phyloP scores from a whole-genome alignment of 441 rosid genomes.

The Pelargonium hybrid region DNA sequence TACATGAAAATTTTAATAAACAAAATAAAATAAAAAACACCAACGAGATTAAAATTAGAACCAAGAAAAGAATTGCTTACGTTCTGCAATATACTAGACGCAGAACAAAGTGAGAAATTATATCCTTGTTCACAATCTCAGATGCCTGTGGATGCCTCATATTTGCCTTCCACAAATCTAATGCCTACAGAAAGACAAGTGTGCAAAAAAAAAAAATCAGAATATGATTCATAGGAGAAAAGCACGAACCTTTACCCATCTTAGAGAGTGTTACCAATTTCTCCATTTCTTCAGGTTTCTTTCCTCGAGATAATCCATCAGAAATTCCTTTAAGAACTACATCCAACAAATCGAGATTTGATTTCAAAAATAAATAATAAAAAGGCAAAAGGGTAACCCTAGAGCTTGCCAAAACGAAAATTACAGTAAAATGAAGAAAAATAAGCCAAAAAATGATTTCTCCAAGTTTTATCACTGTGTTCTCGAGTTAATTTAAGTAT shows the following conservation, averaged over 20 bases:
- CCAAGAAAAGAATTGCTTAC: slow-evolving; percentile 25
- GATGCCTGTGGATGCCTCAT: slow-evolving; percentile 48
- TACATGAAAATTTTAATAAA: not conserved
- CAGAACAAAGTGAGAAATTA: slow-evolving; percentile 73
- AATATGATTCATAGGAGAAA: not conserved
- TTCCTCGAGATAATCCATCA: slow-evolving; percentile 39
- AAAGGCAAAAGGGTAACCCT: not conserved
- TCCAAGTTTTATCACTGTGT: not conserved
- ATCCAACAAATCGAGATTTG: not conserved
- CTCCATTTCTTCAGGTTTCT: slow-evolving; percentile 6
- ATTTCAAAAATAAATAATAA: not conserved
- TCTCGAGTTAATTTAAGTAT: not conserved
- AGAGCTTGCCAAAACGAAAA: not conserved
- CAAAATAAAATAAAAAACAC: not conserved
- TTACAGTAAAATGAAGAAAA: not conserved
- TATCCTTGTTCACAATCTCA: slow-evolving; percentile 51
- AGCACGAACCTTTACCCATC: not conserved
- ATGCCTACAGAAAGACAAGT: slow-evolving; percentile 25
- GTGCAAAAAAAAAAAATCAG: not conserved
- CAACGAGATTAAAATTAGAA: not conserved
- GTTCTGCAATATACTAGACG: slow-evolving; percentile 90
- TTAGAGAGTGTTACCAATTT: not conserved
- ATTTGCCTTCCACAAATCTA: slow-evolving; percentile 45
- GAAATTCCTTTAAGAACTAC: slow-evolving; percentile 76
- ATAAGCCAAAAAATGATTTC: not conserved